Evolutionary conservation across 169 alveolate species (phyloP), one percentile per base, ranked within the genome.

Genomic region (Plasmodium yoelii): DNA sequence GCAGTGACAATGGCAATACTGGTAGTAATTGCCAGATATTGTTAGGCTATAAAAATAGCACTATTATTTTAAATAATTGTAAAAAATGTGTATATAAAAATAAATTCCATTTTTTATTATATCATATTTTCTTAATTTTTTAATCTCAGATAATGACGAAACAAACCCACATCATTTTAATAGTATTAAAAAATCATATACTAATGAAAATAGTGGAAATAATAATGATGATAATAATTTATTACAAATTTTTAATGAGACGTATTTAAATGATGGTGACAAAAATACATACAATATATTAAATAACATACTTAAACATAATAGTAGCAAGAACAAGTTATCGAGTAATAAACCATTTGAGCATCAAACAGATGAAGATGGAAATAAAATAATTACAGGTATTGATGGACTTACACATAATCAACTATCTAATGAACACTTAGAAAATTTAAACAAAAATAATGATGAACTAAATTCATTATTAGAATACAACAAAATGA

Each of bases 261-360:
- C 46, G 15, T 46, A 53, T 53, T 28, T 56, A 53, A 67, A 39
- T 28, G 82, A 82, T 59, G 90, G 65, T 34, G 90, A 82, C 15
- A 55, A 82, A 82, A 82, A 44, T 67, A 47, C 70, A 12, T 55
- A 82, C 39, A 22, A 67, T 71, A 46, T 82, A 9, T 44, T 82
- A 51, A 82, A 19, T 71, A 65, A 68, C 61, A 53, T 55, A 39
- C 9, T 82, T 39, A 67, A 65, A 24, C 72, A 18, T 10, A 47
- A 61, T 12, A 82, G 26, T 26, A 5, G 28, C 49, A 82, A 9
- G 3, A 65, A 65, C 53, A 55, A 46, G 5, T 18, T 22, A 46
- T 47, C 47, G n/a, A 49, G 56, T 51, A 59, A 73, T 6, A 19
- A 49, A 47, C 1, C 8, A 60, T 12, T 10, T 61, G 39, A 60